Base-by-base conservation (phyloP, 345 rosid species). In the Populus davidiana region DNA sequence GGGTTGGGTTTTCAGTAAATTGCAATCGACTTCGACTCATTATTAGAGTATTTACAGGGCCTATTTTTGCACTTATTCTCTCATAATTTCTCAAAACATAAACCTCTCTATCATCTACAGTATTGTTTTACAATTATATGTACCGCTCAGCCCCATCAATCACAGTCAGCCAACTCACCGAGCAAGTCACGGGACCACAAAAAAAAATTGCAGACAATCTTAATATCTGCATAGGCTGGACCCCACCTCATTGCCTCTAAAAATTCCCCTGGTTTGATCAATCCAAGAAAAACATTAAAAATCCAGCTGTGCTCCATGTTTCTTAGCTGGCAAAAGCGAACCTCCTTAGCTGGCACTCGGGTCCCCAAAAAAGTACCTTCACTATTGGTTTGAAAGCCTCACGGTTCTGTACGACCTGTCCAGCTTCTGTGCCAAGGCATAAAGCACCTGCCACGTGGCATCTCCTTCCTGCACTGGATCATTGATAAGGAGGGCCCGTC, bases 401-500 rank as follows among this genome's bases (percentile, higher is more conserved):
- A 77, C 86, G 71, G 87, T 83, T 50, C 77, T 87, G 79, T 80
- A 78, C 12, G 98, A 90, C 75, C 92, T 86, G 64, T 82, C 85
- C 56, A 90, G 79, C 81, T 81, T 93, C 10, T 71, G 61, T 23
- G 88, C 63, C 85, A 96, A 81, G 50, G 89, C 79, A 36, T 76
- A 84, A 2, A 93, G 79, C 20, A 92, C 86, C 5, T 82, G 95
- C 96, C 99, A 96, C 85, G 98, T 93, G 82, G 98, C 98, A 18
- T 96, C 99, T 0, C 98, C 96, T 73, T 83, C 85, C 20, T 77
- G 73, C 69, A 91, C 78, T 23, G 69, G 85, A 31, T 85, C 86
- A 50, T 92, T 78, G 86, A 85, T 91, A 50, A 89, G 84, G 17
- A 96, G 88, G 81, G 96, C 91, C 93, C 88, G 86, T 67, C 83